These are phyloP conservation scores for Fusarium domesticum DNA, from an alignment of 2,329 filamentous ascomycete genomes.

Conservation along the genomic window DNA sequence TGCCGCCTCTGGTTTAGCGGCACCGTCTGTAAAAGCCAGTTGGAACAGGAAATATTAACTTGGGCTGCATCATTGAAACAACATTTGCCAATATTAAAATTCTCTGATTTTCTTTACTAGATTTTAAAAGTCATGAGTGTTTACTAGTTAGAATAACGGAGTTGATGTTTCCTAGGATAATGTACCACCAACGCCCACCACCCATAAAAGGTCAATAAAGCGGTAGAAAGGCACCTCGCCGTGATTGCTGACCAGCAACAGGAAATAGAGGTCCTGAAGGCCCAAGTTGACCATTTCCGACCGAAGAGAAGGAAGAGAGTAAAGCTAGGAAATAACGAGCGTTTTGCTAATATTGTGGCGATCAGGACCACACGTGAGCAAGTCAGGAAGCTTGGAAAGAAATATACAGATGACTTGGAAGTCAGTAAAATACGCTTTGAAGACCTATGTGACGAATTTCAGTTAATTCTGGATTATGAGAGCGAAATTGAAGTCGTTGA, in stretches of 20 bases:
- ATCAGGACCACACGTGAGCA: background rate
- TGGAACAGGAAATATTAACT: too few relatives aligned
- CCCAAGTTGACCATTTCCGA: too few relatives aligned
- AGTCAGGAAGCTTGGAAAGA: background rate
- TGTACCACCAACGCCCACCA: too few relatives aligned
- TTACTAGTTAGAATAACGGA: too few relatives aligned
- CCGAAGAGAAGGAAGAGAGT: background rate
- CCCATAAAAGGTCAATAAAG: background rate
- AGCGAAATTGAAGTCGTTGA: background rate
- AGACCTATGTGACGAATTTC: background rate
- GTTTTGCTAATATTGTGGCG: background rate
- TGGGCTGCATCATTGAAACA: too few relatives aligned
- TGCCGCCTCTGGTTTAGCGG: too few relatives aligned
- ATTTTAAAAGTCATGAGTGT: too few relatives aligned
- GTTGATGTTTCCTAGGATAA: too few relatives aligned
- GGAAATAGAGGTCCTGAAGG: background rate
- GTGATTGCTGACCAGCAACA: slow-evolving; percentile 2
- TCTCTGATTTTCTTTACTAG: too few relatives aligned
- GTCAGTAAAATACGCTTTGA: background rate
- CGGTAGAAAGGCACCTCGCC: background rate
- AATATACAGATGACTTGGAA: background rate
- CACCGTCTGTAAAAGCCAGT: too few relatives aligned
- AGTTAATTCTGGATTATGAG: background rate
- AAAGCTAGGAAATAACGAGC: background rate
- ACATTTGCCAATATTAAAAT: too few relatives aligned